A percentile compares a stretch with the other conserved stretches of the same genome.
Evolutionary conservation across 805 yeast genomes (phyloP).

Genomic region (Candida easanensis): DNA sequence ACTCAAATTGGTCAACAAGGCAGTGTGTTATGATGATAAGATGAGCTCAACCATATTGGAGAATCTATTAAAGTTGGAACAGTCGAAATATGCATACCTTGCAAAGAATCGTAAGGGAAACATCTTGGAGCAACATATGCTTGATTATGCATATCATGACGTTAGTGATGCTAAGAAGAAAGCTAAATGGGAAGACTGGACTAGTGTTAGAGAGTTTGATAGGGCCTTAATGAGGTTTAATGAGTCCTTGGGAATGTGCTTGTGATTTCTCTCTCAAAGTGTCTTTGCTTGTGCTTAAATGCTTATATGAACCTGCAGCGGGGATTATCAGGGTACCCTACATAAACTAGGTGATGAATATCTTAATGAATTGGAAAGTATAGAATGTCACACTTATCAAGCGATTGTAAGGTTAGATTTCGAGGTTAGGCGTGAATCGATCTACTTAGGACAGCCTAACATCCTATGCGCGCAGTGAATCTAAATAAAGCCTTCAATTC

Average conservation of each 20-base stretch:
- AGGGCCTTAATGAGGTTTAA: conserved; percentile 14
- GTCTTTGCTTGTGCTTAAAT: no score
- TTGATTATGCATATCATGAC: conserved; percentile 6
- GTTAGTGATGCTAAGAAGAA: not conserved
- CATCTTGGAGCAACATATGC: not conserved
- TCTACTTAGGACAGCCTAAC: no score
- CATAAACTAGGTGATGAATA: no score
- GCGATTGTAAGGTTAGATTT: no score
- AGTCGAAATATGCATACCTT: conserved; percentile 6
- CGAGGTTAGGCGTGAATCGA: no score
- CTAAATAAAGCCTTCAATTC: no score
- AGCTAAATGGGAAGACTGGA: conserved; percentile 9
- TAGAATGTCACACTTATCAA: no score
- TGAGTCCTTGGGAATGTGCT: conserved; percentile 11
- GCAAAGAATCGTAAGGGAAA: conserved; percentile 5
- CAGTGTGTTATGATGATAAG: conserved; percentile 7
- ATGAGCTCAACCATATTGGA: conserved; percentile 4
- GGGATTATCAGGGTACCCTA: no score
- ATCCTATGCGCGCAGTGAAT: no score
- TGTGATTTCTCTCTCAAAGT: conserved; percentile 1
- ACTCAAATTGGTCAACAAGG: conserved; percentile 8
- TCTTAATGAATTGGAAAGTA: no score
- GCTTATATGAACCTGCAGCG: no score
- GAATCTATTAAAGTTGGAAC: conserved; percentile 14
- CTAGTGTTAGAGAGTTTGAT: conserved; percentile 13